phyloP scores from a whole-genome alignment of 1,284 basidiomycete genomes.

The Ganoderma lucidum region DNA sequence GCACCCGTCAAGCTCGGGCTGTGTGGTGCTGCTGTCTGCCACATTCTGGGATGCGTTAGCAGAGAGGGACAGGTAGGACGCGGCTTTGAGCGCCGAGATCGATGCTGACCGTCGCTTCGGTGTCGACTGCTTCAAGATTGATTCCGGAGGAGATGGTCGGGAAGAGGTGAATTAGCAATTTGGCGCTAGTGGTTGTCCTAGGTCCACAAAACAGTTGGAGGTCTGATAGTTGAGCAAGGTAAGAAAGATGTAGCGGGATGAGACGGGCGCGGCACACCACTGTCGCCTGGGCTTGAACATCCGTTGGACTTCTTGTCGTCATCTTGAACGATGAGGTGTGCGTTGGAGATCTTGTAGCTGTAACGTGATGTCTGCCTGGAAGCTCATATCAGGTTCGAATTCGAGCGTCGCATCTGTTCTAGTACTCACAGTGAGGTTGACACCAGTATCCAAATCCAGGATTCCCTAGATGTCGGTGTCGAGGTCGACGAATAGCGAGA shows the following conservation, averaged over 20 bases:
- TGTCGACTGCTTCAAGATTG: slow-evolving; percentile 42
- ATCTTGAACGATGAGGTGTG: slow-evolving; percentile 51
- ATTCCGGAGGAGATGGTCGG: slow-evolving; percentile 42
- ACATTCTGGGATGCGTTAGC: too few relatives aligned
- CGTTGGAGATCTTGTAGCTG: slow-evolving; percentile 39
- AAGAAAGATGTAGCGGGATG: background rate
- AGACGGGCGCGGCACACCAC: slow-evolving; percentile 44
- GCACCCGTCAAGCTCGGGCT: too few relatives aligned
- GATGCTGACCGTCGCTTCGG: slow-evolving; percentile 48
- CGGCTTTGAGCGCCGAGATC: slow-evolving; percentile 50
- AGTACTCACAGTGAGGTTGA: too few relatives aligned
- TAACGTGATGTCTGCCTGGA: too few relatives aligned
- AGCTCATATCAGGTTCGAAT: too few relatives aligned
- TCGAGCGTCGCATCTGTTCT: too few relatives aligned
- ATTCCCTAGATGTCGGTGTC: too few relatives aligned
- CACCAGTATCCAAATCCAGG: too few relatives aligned
- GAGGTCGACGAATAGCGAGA: too few relatives aligned
- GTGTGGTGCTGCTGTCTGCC: too few relatives aligned
- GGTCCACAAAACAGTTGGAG: slow-evolving; percentile 33
- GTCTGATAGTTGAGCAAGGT: background rate
- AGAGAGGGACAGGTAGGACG: background rate
- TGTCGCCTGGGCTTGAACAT: slow-evolving; percentile 38
- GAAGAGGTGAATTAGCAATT: slow-evolving; percentile 42
- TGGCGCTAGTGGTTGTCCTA: slow-evolving; percentile 50
- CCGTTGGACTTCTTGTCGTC: background rate